Conservation (phyloP, 2,329 filamentous ascomycete genomes). For the Phaeophleospora eucalypticola region DNA sequence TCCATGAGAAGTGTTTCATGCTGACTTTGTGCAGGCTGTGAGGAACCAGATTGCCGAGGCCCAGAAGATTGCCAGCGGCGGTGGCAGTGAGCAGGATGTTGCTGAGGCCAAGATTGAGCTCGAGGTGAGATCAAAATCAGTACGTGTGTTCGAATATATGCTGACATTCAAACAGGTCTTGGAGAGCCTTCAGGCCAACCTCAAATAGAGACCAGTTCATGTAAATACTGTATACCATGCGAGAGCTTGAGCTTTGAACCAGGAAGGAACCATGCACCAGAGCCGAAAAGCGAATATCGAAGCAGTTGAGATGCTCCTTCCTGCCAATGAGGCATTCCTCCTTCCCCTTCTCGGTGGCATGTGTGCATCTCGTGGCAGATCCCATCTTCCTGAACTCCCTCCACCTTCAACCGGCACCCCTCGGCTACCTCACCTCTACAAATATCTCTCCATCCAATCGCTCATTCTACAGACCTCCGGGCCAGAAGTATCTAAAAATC, state of each 20-base stretch:
- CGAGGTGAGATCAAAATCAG: conserved; percentile 64
- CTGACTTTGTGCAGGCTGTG: conserved; percentile 49
- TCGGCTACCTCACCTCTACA: too few relatives aligned
- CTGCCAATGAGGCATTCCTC: neutral
- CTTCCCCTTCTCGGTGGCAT: neutral
- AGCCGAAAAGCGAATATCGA: neutral
- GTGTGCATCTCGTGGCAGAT: too few relatives aligned
- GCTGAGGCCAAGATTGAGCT: conserved; percentile 99
- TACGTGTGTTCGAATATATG: neutral
- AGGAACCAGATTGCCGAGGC: conserved; percentile 87
- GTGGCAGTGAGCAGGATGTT: conserved; percentile 93
- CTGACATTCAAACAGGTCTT: conserved; percentile 56
- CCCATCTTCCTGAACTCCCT: too few relatives aligned
- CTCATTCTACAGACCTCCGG: too few relatives aligned
- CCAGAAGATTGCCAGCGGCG: conserved; percentile 87
- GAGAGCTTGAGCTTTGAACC: conserved; percentile 7
- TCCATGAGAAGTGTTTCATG: neutral
- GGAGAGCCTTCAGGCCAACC: conserved; percentile 73
- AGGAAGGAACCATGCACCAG: conserved; percentile 6
- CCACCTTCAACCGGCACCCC: too few relatives aligned
- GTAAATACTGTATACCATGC: conserved; percentile 28
- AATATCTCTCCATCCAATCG: too few relatives aligned
- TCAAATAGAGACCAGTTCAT: conserved; percentile 60
- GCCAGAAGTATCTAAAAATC: too few relatives aligned
- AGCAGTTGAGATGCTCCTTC: neutral